Evolutionary conservation across 495 filamentous ascomycete genomes (phyloP).

Genomic region (Thermochaetoides thermophila): DNA sequence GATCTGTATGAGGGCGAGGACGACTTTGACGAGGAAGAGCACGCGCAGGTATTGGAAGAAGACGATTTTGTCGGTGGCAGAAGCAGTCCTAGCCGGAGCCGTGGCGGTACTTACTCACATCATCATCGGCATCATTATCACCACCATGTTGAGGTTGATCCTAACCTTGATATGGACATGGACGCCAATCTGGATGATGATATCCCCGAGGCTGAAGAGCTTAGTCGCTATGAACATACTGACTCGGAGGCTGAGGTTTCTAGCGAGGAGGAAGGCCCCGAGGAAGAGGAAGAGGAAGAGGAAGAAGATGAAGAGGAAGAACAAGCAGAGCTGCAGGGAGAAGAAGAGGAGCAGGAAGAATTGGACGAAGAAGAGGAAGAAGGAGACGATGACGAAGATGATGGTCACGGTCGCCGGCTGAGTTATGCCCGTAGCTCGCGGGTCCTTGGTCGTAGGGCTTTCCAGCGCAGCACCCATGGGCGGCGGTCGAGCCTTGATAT

Average conservation of each 20-base stretch:
- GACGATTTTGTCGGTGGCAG: slow-evolving; percentile 27
- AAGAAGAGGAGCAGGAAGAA: too few relatives aligned
- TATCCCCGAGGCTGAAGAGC: slow-evolving; percentile 44
- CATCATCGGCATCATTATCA: too few relatives aligned
- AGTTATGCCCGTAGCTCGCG: slow-evolving; percentile 12
- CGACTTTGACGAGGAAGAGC: slow-evolving; percentile 31
- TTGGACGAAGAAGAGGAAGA: too few relatives aligned
- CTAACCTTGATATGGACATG: slow-evolving; percentile 32
- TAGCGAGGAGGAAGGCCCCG: slow-evolving; percentile 18
- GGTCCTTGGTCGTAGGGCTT: slow-evolving; percentile 4
- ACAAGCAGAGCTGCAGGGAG: too few relatives aligned
- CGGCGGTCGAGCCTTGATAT: slow-evolving; percentile 35
- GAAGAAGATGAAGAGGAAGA: too few relatives aligned
- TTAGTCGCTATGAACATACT: slow-evolving; percentile 60
- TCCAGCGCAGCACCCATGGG: slow-evolving; percentile 21
- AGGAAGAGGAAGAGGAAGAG: slow-evolving; percentile 21
- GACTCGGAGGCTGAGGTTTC: slow-evolving; percentile 62
- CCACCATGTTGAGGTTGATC: slow-evolving; percentile 10
- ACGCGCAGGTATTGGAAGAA: slow-evolving; percentile 36
- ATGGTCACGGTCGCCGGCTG: slow-evolving; percentile 5
- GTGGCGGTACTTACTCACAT: too few relatives aligned
- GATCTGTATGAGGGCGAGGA: slow-evolving; percentile 30
- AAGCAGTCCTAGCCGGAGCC: background rate
- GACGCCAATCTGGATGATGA: slow-evolving; percentile 49
- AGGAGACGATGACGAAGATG: too few relatives aligned